phyloP scores from a whole-genome alignment of 208 protist species.

The Entamoeba moshkovskii region DNA sequence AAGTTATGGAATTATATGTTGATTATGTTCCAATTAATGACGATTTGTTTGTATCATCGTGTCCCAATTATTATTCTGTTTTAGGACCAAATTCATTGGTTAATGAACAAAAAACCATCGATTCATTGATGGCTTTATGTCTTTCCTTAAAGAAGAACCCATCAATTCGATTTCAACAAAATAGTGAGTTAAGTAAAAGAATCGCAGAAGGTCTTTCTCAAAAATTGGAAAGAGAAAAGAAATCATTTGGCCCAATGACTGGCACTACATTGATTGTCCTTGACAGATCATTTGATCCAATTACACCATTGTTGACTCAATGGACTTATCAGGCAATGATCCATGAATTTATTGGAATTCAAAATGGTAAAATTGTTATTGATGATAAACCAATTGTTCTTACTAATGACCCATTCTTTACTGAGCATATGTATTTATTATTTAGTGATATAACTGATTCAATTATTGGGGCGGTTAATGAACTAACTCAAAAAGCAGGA shows the following conservation, averaged over 20 bases:
- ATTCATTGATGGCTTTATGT: neutral
- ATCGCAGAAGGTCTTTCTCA: neutral
- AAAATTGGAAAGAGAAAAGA: neutral
- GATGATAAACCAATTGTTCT: neutral
- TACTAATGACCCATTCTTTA: neutral
- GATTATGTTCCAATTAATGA: neutral
- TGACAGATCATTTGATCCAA: slow-evolving; percentile 8
- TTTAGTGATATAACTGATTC: neutral
- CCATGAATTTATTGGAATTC: slow-evolving; percentile 10
- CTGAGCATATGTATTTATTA: neutral
- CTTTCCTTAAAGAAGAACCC: neutral
- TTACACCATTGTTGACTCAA: slow-evolving; percentile 12
- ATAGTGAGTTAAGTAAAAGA: neutral
- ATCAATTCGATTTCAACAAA: neutral
- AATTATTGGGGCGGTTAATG: neutral
- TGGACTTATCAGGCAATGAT: slow-evolving; percentile 10
- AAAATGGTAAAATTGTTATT: neutral
- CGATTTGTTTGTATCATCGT: neutral
- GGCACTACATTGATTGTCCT: neutral
- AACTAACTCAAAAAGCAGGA: neutral
- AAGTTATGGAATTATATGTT: neutral
- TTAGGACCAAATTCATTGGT: neutral
- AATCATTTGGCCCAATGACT: neutral
- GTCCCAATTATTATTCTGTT: neutral
- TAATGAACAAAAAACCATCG: neutral